Evolutionary conservation across 805 yeast genomes (phyloP).

Genomic region (Yarrowia sp.): DNA sequence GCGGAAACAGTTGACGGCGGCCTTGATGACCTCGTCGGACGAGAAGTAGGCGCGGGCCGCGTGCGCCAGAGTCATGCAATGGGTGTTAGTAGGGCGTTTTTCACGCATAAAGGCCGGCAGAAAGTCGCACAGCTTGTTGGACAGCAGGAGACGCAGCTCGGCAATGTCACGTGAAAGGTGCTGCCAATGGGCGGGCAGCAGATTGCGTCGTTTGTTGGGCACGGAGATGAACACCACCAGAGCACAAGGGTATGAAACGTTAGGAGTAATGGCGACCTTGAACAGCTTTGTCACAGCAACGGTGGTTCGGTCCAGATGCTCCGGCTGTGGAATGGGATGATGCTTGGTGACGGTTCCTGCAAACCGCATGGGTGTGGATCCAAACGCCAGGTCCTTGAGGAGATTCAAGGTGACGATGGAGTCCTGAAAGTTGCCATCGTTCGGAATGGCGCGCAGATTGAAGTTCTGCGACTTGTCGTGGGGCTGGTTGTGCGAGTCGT

Average conservation of each 20-base stretch:
- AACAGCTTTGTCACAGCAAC: constrained; percentile 33
- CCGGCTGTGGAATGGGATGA: constrained; percentile 31
- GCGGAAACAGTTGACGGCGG: constrained; percentile 31
- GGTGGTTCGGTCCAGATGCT: constrained; percentile 24
- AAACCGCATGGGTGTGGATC: constrained; percentile 33
- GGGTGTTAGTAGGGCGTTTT: constrained; percentile 12
- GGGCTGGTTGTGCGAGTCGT: constrained; percentile 26
- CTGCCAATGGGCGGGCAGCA: constrained; percentile 16
- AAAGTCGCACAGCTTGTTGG: constrained; percentile 23
- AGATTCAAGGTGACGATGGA: constrained; percentile 23
- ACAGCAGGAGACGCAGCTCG: constrained; percentile 3
- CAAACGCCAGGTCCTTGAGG: constrained; percentile 33
- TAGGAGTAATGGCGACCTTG: constrained; percentile 30
- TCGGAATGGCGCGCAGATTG: constrained; percentile 14
- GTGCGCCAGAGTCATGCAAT: not conserved
- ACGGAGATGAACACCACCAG: constrained; percentile 19
- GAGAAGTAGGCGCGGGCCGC: constrained; percentile 20
- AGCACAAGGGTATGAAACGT: constrained; percentile 8
- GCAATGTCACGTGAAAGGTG: constrained; percentile 7
- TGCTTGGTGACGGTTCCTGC: constrained; percentile 31
- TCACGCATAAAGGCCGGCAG: constrained; percentile 13
- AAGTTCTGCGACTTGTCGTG: constrained; percentile 5
- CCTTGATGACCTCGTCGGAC: constrained; percentile 30
- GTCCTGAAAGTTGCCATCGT: constrained; percentile 13
- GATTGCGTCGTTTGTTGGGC: constrained; percentile 21